phyloP scores from a whole-genome alignment of 2,329 filamentous ascomycete genomes.

The Colletotrichum lini region DNA sequence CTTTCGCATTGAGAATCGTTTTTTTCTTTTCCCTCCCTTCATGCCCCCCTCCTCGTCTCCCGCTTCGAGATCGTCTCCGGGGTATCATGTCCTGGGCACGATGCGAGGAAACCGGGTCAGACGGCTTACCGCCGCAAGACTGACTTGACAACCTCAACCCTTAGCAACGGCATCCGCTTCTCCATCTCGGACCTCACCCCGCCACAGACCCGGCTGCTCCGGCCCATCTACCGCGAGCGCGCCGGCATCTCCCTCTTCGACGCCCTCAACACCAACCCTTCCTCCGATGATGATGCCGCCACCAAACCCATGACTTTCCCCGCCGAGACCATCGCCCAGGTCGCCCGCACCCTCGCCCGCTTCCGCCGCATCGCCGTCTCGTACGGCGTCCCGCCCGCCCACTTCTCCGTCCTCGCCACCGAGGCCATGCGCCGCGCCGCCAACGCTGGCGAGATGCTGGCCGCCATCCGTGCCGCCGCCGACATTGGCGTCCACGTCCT shows the following conservation, averaged over 20 bases:
- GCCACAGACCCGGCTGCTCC: constrained; percentile 78
- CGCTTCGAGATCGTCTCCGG: neutral
- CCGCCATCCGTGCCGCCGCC: constrained; percentile 72
- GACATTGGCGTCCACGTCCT: constrained; percentile 79
- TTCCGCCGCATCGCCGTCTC: constrained; percentile 81
- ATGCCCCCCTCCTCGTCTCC: neutral
- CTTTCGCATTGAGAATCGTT: neutral
- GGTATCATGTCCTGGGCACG: neutral
- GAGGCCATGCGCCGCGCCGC: constrained; percentile 88
- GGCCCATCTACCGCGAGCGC: constrained; percentile 83
- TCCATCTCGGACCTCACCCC: constrained; percentile 87
- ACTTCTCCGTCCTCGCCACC: constrained; percentile 85
- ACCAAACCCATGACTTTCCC: constrained; percentile 60
- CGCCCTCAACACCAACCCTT: constrained; percentile 69
- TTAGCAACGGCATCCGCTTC: constrained; percentile 92
- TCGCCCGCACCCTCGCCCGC: constrained; percentile 75
- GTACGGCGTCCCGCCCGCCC: constrained; percentile 74
- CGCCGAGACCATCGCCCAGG: constrained; percentile 71
- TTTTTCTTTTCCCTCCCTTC: neutral
- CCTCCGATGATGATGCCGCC: constrained; percentile 44
- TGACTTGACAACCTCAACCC: constrained; percentile 25
- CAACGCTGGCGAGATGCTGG: constrained; percentile 79
- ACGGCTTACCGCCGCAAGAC: neutral
- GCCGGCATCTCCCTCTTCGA: constrained; percentile 90
- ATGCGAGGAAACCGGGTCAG: neutral